Conservation (phyloP, 768 basidiomycete genomes). For the Wakefieldia striispora region DNA sequence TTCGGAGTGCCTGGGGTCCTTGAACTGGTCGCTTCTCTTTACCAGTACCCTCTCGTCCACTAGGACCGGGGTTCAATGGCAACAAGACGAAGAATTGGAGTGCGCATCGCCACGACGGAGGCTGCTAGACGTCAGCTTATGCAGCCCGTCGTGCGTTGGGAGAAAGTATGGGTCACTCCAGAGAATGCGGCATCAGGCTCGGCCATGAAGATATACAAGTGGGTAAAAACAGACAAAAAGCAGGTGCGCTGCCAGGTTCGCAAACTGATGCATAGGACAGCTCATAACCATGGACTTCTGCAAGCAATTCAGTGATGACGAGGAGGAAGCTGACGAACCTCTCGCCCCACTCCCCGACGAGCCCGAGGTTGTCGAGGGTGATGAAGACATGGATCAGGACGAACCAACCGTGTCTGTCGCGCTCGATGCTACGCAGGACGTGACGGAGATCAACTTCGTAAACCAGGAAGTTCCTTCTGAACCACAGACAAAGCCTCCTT, state of each 20-base stretch:
- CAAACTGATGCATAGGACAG: background rate
- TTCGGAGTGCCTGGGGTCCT: constrained; percentile 21
- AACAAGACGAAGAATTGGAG: constrained; percentile 72
- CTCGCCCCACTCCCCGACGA: constrained; percentile 78
- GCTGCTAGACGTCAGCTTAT: constrained; percentile 82
- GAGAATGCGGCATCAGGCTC: constrained; percentile 55
- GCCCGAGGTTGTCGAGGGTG: constrained; percentile 70
- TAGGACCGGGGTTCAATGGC: constrained; percentile 45
- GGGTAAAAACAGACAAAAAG: constrained; percentile 76
- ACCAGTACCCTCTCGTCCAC: too few species aligned
- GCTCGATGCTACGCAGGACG: constrained; percentile 38
- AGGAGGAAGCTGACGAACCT: constrained; percentile 75
- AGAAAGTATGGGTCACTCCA: constrained; percentile 68
- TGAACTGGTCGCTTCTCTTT: background rate
- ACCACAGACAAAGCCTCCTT: constrained; percentile 57
- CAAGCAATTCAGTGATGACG: constrained; percentile 88
- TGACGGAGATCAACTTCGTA: constrained; percentile 35
- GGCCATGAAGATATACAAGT: constrained; percentile 65
- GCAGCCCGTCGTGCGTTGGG: constrained; percentile 88
- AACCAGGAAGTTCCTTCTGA: constrained; percentile 45
- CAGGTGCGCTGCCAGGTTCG: constrained; percentile 49
- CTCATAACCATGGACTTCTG: constrained; percentile 6
- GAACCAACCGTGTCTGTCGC: constrained; percentile 45
- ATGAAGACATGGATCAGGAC: constrained; percentile 74
- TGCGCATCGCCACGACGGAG: constrained; percentile 74